A percentile compares a stretch with the other conserved stretches of the same genome.
phyloP scores from a whole-genome alignment of 768 basidiomycete genomes.

The Serendipita sp. region DNA sequence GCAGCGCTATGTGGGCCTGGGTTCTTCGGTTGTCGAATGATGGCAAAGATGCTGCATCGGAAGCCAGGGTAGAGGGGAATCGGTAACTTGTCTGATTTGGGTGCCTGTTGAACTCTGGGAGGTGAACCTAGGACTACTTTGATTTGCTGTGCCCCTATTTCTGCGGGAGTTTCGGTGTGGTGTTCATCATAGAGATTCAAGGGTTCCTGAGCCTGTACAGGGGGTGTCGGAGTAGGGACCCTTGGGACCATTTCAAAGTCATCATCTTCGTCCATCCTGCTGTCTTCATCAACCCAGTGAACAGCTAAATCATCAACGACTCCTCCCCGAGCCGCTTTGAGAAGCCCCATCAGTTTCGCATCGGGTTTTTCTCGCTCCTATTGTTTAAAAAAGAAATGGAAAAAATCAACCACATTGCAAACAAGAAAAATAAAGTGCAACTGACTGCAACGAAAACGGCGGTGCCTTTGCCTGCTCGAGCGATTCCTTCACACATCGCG shows the following conservation, averaged over 20 bases:
- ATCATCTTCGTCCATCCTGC: background rate
- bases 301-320: conserved; percentile 31
- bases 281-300: conserved; percentile 28
- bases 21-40: background rate
- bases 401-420: no score
- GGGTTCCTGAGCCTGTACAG: background rate
- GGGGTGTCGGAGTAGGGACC: no score
- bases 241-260: conserved; percentile 11
- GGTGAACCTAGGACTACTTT: background rate
- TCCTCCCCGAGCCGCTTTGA: conserved; percentile 35
- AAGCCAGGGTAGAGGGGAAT: conserved; percentile 3
- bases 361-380: no score
- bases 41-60: background rate
- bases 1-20: background rate
- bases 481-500: conserved; percentile 38
- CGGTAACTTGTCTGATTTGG: background rate
- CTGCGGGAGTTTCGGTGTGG: background rate
- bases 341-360: conserved; percentile 36
- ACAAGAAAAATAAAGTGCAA: no score
- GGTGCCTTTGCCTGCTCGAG: conserved; percentile 36
- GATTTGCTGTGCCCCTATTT: background rate
- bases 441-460: conserved; percentile 31
- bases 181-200: background rate
- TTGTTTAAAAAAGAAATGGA: conserved; percentile 33
- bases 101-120: background rate